These are phyloP conservation scores for Apophysomyces sp. DNA, from an alignment of 371 early-diverging fungal genomes.

Conservation along the genomic window DNA sequence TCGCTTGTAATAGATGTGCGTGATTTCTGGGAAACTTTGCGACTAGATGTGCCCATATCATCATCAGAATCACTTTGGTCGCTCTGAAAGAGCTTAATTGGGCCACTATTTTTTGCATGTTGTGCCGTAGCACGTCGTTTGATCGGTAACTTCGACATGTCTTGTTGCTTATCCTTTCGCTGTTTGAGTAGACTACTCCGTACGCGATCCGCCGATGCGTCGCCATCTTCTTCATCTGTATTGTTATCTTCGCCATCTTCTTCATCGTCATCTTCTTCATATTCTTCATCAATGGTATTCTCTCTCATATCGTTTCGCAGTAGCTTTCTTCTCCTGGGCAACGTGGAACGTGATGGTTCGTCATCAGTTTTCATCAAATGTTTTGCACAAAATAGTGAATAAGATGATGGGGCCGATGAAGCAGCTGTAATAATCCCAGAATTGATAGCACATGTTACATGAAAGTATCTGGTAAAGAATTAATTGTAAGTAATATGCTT, in stretches of 20 bases:
- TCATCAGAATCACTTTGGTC: slow-evolving; percentile 22
- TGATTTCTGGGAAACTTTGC: not conserved
- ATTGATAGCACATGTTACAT: slow-evolving; percentile 22
- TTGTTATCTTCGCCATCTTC: slow-evolving; percentile 2
- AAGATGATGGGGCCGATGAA: slow-evolving; percentile 2
- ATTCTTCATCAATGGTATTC: slow-evolving; percentile 8
- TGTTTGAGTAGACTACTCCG: not conserved
- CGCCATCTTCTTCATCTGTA: slow-evolving; percentile 1
- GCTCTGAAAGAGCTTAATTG: slow-evolving; percentile 11
- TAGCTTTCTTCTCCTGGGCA: not conserved
- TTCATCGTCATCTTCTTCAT: slow-evolving; percentile 13
- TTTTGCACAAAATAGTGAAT: slow-evolving; percentile 7
- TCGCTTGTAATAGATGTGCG: not conserved
- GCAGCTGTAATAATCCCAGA: slow-evolving; percentile 7
- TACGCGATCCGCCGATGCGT: not conserved
- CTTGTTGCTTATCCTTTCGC: not conserved
- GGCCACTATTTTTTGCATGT: slow-evolving; percentile 7
- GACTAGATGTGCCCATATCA: slow-evolving; percentile 1
- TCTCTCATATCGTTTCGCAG: slow-evolving; percentile 1
- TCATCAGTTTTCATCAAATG: slow-evolving; percentile 1
- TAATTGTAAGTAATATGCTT: not conserved
- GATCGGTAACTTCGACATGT: not conserved
- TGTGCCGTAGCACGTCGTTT: slow-evolving; percentile 8
- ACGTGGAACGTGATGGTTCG: not conserved
- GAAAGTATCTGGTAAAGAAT: slow-evolving; percentile 8